Base-by-base conservation (phyloP, 306 rosid genomes). In the Aeschynomene evenia region DNA sequence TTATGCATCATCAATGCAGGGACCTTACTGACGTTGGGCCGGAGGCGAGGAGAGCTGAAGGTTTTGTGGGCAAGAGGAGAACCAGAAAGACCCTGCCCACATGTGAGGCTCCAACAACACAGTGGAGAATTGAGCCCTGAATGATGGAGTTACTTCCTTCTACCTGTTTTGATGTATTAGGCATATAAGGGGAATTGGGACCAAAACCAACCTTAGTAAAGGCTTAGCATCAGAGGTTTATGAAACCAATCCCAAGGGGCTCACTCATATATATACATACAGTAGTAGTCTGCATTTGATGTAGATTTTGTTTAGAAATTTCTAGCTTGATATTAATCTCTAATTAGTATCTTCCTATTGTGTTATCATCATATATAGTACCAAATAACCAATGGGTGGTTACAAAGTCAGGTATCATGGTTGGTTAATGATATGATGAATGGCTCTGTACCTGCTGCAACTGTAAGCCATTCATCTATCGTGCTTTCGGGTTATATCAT, bases 51-150 rank as follows among this genome's bases (percentile, higher is more conserved):
- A 6, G 97, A 95, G 59, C 66, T 95, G 6, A 69, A 40, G 67
- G 66, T 69, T 60, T 73, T 95, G 79, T 89, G 99, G 99, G 69
- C 61, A 13, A 77, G 55, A 62, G 97, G 99, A 46, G 97, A 87
- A 74, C 96, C 96, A 14, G 84, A 91, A 50, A 85, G 88, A 53
- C 73, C 72, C 13, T 95, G 99, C 66, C 96, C 91, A 3, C 99
- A 95, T 72, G 19, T 80, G 23, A 80, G 73, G 65, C 95, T 82
- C 58, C 84, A 83, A 22, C 85, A 83, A 22, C 74, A 66, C 8
- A 66, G 73, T 67, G 79, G 76, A 29, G 95, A 87, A 71, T 20
- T 56, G 63, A 75, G 68, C 55, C 74, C 74, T 40, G 71, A 79
- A 81, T 75, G 86, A 79, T 82, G 51, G 80, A 63, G 57, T 73